Base-by-base conservation (phyloP, 2,329 filamentous ascomycete species). In the Endoconidiophora polonica region DNA sequence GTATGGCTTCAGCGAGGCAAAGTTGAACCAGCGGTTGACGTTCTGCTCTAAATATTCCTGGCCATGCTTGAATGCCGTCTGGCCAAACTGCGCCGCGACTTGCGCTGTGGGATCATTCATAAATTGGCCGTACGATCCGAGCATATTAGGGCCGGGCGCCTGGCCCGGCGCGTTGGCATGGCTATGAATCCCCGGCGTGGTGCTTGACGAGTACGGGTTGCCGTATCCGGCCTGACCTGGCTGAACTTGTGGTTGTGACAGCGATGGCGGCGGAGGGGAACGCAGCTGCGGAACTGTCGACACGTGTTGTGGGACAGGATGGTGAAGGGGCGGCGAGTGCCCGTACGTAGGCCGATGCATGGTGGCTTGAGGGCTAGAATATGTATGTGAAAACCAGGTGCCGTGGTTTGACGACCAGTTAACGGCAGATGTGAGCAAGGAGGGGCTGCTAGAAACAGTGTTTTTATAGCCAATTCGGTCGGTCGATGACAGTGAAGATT, bases 31-130 rank as follows among this genome's bases (percentile, higher is more conserved):
- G 65, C 74, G 72, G 56, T 74, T 74, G 56, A 76, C 90, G 60
- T 95, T 96, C 63, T 94, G 86, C 67, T 96, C 91, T 64, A 96
- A 72, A 59, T 94, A 94, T 62, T 95, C 85, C 65, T 94, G 86
- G 7, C 88, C 90, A 53, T 91, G 87, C 62, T 81, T 83, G 62
- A 96, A 81, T 20, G 90, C 91, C 48, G 79, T 87, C 71, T 93
- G 87, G 43, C 90, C 90, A 60, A 98, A 83, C 65, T 95, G 88
- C 59, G 91, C 83, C 33, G 88, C 90, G 68, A 98, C 84, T 67
- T 96, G 90, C 22, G 91, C 86, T 6, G 91, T 86, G 20, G 88
- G 87, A 62, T 98, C 91, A 63, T 83, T 93, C 69, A 98, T 94
- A 67, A 98, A 94, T 62, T 86, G 83, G 3, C 86, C 86, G 59